phyloP scores from a whole-genome alignment of 306 rosid species.

The Begonia peltatifolia region DNA sequence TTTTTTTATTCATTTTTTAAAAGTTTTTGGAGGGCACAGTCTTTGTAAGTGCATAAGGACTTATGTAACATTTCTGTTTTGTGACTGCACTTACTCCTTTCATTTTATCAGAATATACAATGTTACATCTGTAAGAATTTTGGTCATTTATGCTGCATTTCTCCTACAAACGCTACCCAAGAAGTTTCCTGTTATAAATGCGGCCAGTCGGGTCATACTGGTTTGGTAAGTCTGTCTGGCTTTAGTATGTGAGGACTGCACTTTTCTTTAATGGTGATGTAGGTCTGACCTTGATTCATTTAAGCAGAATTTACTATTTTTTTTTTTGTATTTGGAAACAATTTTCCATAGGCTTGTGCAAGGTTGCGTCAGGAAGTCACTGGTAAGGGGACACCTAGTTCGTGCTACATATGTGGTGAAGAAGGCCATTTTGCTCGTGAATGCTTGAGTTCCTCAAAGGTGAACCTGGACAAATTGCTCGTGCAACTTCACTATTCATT shows the following conservation, averaged over 20 bases:
- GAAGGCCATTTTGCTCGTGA: conserved; percentile 93
- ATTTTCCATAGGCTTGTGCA: conserved; percentile 40
- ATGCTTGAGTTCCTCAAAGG: conserved; percentile 40
- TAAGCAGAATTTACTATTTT: background rate
- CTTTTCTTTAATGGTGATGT: background rate
- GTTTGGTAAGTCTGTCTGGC: conserved; percentile 50
- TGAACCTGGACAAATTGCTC: conserved; percentile 9
- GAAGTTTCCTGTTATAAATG: conserved; percentile 81
- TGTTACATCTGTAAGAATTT: conserved; percentile 65
- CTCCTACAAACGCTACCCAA: conserved; percentile 14
- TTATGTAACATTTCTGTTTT: background rate
- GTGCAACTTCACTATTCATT: conserved; percentile 2
- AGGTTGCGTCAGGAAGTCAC: conserved; percentile 33
- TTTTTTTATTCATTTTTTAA: conserved; percentile 1
- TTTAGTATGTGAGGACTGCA: background rate
- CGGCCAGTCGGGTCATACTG: conserved; percentile 73
- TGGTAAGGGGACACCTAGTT: conserved; percentile 31
- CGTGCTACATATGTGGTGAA: conserved; percentile 71
- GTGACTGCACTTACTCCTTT: conserved; percentile 4
- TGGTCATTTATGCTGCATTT: conserved; percentile 81
- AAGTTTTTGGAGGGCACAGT: background rate
- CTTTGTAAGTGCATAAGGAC: background rate
- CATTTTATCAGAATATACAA: conserved; percentile 41
- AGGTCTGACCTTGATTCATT: background rate
- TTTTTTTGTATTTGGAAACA: background rate